Evolutionary conservation across 495 filamentous ascomycete genomes (phyloP).

Genomic region (Oidiodendron maius): DNA sequence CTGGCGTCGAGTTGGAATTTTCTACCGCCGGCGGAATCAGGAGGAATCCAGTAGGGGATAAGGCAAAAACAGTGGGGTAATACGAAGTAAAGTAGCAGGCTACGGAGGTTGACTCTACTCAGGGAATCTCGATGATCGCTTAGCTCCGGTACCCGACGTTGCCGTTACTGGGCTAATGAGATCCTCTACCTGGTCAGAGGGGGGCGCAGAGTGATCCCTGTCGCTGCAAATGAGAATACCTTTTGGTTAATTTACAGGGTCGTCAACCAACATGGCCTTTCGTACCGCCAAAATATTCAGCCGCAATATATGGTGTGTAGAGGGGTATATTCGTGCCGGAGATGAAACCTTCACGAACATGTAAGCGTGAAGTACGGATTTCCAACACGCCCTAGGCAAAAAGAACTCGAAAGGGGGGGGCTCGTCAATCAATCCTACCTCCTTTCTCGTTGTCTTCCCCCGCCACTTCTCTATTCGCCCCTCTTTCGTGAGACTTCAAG

Average conservation of each 20-base stretch:
- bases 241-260: not conserved
- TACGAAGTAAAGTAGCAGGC: too few species aligned
- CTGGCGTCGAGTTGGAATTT: constrained; percentile 6
- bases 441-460: not conserved
- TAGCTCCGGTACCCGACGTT: too few species aligned
- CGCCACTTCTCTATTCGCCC: not conserved
- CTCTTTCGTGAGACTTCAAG: not conserved
- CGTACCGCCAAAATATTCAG: not conserved
- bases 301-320: not conserved
- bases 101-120: too few species aligned
- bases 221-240: not conserved
- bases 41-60: constrained; percentile 5
- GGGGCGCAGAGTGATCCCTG: not conserved
- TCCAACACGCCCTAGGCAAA: not conserved
- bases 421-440: not conserved
- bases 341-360: not conserved
- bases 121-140: too few species aligned
- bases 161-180: too few species aligned
- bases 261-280: too few species aligned
- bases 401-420: not conserved
- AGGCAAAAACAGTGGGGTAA: too few species aligned
- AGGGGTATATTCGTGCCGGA: not conserved
- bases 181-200: too few species aligned
- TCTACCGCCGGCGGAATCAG: constrained; percentile 2
- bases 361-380: not conserved